Conservation (phyloP, 352 stramenopile species). For the Phytophthora citricola region DNA sequence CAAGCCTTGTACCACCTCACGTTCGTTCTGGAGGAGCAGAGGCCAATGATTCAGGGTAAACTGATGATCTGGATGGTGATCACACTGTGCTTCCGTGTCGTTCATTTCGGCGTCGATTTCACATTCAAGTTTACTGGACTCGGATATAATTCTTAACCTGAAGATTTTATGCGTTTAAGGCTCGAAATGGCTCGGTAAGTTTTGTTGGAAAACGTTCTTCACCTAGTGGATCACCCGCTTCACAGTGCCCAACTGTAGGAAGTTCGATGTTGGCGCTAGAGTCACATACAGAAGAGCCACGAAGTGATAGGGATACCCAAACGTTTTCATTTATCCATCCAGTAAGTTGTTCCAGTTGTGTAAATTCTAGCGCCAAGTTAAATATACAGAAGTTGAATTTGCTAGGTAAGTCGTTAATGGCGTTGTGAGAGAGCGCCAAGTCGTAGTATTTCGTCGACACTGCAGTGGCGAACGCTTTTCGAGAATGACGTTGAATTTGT, state of each 20-base stretch:
- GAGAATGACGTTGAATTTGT: constrained; percentile 25
- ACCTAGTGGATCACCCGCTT: neutral
- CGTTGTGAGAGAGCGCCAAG: neutral
- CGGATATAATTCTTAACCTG: neutral
- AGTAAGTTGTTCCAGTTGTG: constrained; percentile 25
- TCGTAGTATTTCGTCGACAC: constrained; percentile 10
- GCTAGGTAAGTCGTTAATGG: neutral
- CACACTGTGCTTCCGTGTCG: constrained; percentile 9
- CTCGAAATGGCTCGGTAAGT: neutral
- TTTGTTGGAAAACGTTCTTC: neutral
- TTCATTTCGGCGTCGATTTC: constrained; percentile 9
- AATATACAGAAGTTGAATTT: constrained; percentile 16
- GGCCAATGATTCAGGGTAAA: constrained; percentile 36
- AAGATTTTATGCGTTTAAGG: neutral
- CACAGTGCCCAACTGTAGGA: neutral
- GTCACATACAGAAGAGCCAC: neutral
- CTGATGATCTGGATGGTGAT: constrained; percentile 47
- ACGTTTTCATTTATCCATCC: constrained; percentile 29
- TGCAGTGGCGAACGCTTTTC: constrained; percentile 9
- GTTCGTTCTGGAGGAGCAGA: constrained; percentile 49
- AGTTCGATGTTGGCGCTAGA: neutral
- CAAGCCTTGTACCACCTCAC: constrained; percentile 33
- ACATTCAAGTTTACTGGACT: constrained; percentile 1
- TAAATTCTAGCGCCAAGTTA: constrained; percentile 40
- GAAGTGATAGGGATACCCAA: constrained; percentile 6